Evolutionary conservation across 1,284 basidiomycete species (phyloP), one percentile per base, ranked within the genome.

Genomic region (Cutaneotrichosporon arboriforme): DNA sequence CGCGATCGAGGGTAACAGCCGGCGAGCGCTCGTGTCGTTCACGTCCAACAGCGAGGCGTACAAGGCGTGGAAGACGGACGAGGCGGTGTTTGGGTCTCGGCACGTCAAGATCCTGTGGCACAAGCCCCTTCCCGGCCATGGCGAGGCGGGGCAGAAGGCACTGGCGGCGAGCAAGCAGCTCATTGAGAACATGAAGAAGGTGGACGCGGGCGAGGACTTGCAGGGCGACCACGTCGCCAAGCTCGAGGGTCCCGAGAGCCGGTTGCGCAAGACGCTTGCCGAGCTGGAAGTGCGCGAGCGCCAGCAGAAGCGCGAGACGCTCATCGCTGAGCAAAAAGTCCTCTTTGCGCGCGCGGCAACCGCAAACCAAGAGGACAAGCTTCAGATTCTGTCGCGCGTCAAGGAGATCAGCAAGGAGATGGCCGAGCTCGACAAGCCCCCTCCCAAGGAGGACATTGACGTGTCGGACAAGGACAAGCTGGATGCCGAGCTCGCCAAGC

Each of bases 71-170:
- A 88, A 87, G 70, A 85, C 84, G 22, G 89, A 94, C 68, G 90
- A 94, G 57, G 90, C 91, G 15, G 86, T 97, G 22, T 96, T 97
- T 68, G 85, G 84, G 15, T 93, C 92, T 64, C 83, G 93, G 38
- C 97, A 97, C 69, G 91, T 97, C 63, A 96, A 94, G 73, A 80
- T 93, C 38, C 87, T 91, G 64, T 93, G 90, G 90, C 90, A 93
- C 77, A 80, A 85, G 61, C 90, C 90, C 3, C 82, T 90, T 81
- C 87, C 87, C 51, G 90, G 90, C 0, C 87, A 90, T 63, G 90
- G 89, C 14, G 83, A 82, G 58, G 79, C 77, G 15, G 90, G 89
- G 1, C 77, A 83, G 50, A 80, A 84, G 60, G 81, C 85, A 75
- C 76, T 93, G 45, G 88, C 87, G 33, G 86, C 86, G 4, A 88